Evolutionary conservation across 139 green algal species (phyloP), one percentile per base, ranked within the genome.

Genomic region (Coccomyxa sp.): DNA sequence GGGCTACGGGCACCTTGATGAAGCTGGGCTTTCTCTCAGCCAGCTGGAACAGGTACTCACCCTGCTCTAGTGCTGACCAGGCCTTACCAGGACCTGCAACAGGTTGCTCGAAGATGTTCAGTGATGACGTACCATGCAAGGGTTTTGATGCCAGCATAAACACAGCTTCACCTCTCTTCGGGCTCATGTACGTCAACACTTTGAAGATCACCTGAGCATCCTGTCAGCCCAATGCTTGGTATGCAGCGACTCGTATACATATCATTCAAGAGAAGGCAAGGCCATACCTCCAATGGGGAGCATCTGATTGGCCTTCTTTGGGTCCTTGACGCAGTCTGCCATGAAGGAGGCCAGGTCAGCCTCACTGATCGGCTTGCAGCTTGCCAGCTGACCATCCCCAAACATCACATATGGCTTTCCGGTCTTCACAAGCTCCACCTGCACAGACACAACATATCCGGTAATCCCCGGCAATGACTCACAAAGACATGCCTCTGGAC

Each of bases 401-500:
- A 99, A 99, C 92, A 98, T 98, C 58, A 99, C 95, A 86, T 98
- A 99, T 5, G 97, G 96, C 74, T 94, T 94, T 36, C 97, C 97
- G 29, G 91, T 85, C 86, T 97, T 97, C 41, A 98, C 91, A 33
- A 93, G 84, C 79, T 97, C 83, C n/a, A 98, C 87, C 88, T 96
- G 89, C 36, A 39, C 24, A 18, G 24, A 34, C 64, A 71, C 7
- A 70, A 34, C n/a, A n/a, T n/a, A n/a, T n/a, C n/a, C n/a, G n/a
- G n/a, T n/a, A n/a, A n/a, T n/a, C n/a, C n/a, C n/a, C n/a, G n/a
- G n/a, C n/a, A n/a, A n/a, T n/a, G n/a, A n/a, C n/a, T n/a, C n/a
- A n/a, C n/a, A n/a, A n/a, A n/a, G n/a, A n/a, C n/a, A n/a, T n/a
- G n/a, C n/a, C n/a, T n/a, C n/a, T n/a, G n/a, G n/a, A n/a, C n/a